Conservation (phyloP, 2,329 filamentous ascomycete genomes). For the Nigrograna mackinnonii region DNA sequence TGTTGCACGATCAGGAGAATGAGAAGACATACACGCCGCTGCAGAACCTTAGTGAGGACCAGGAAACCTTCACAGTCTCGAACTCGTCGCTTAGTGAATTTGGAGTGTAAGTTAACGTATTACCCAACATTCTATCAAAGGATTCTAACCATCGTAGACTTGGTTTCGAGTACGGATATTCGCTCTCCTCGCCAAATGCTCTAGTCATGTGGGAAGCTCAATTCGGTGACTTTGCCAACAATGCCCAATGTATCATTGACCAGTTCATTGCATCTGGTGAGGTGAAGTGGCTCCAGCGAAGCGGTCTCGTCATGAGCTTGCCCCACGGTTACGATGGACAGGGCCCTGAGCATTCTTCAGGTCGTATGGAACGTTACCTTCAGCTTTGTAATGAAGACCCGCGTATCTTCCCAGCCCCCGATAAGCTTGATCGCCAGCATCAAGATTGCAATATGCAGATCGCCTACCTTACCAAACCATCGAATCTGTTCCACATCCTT, state of each 20-base stretch:
- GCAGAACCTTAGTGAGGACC: constrained; percentile 84
- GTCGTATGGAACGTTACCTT: constrained; percentile 94
- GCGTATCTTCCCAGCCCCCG: constrained; percentile 82
- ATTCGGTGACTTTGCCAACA: constrained; percentile 99
- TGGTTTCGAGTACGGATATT: constrained; percentile 99
- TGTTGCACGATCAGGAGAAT: constrained; percentile 95
- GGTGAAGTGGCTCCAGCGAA: constrained; percentile 98
- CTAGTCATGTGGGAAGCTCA: constrained; percentile 99
- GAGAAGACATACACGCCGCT: constrained; percentile 93
- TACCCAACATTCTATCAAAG: not conserved
- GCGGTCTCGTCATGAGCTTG: constrained; percentile 92
- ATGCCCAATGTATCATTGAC: constrained; percentile 97
- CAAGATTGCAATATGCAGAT: constrained; percentile 99
- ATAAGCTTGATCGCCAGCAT: constrained; percentile 94
- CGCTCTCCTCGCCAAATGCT: constrained; percentile 91
- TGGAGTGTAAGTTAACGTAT: constrained; percentile 56
- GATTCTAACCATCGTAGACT: constrained; percentile 56
- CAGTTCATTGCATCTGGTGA: constrained; percentile 98
- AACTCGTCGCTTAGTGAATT: constrained; percentile 87
- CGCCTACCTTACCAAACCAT: constrained; percentile 92
- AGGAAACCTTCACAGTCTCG: constrained; percentile 93
- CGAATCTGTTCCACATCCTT: constrained; percentile 95
- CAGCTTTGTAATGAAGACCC: constrained; percentile 98
- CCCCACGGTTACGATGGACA: constrained; percentile 98
- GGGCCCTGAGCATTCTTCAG: constrained; percentile 97